Conservation (phyloP, 345 rosid species). For the Eucalyptus camaldulensis region DNA sequence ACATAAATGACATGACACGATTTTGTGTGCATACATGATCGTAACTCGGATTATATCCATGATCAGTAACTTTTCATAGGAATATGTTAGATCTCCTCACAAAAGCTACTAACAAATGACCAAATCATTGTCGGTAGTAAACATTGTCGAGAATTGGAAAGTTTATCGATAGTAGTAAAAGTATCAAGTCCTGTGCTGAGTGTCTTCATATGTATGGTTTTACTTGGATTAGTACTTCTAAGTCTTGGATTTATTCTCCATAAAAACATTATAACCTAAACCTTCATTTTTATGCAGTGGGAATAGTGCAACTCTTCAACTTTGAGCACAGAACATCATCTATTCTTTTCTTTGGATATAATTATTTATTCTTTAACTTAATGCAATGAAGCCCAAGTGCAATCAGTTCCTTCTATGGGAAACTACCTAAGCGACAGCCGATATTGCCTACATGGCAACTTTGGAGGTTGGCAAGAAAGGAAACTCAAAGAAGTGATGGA, state of each 20-base stretch:
- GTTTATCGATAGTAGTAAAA: background rate
- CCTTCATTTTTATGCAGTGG: background rate
- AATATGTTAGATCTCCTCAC: background rate
- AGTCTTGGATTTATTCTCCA: background rate
- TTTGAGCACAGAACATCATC: background rate
- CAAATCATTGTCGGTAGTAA: background rate
- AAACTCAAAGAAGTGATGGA: background rate
- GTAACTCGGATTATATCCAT: background rate
- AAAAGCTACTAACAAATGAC: background rate
- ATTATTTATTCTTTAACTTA: background rate
- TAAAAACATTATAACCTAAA: background rate
- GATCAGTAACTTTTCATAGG: background rate
- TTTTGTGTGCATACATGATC: background rate
- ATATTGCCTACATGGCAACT: background rate
- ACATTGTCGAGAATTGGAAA: background rate
- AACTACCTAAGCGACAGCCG: background rate
- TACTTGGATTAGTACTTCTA: background rate
- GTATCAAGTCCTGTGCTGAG: background rate
- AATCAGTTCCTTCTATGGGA: background rate
- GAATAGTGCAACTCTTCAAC: background rate
- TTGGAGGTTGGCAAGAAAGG: background rate
- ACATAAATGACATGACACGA: background rate
- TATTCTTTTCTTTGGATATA: background rate
- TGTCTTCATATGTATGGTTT: background rate
- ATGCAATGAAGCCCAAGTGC: background rate